Evolutionary conservation across 345 rosid species (phyloP).

Genomic region (Camelina hispida): DNA sequence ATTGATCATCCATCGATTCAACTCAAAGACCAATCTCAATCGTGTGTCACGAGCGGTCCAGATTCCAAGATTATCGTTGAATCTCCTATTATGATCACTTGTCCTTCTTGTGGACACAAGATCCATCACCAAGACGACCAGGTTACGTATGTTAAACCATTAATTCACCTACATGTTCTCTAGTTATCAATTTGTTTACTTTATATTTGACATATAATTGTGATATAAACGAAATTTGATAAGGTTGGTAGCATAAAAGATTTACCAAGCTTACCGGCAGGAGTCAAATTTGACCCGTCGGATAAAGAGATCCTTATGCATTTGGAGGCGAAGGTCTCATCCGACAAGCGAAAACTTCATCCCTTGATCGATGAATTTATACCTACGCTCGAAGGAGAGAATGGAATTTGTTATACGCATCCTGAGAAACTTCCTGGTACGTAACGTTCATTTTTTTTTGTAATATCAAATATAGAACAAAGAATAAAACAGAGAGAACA

Average conservation of each 20-base stretch:
- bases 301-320: conserved; percentile 92
- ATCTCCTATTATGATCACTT: conserved; percentile 37
- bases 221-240: conserved; percentile 1
- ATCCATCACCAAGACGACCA: conserved; percentile 59
- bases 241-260: conserved; percentile 69
- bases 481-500: background rate
- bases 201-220: background rate
- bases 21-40: conserved; percentile 43
- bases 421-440: conserved; percentile 93
- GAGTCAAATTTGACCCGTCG: conserved; percentile 92
- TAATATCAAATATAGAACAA: background rate
- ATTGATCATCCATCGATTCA: conserved; percentile 38
- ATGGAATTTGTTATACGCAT: conserved; percentile 94
- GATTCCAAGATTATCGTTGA: conserved; percentile 38
- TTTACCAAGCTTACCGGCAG: conserved; percentile 89
- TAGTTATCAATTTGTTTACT: background rate
- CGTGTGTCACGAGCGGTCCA: conserved; percentile 41
- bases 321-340: conserved; percentile 73
- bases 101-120: conserved; percentile 84
- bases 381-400: conserved; percentile 80
- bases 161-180: background rate
- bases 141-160: conserved; percentile 48
- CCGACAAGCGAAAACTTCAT: conserved; percentile 65
- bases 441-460: conserved; percentile 13
- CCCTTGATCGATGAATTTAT: conserved; percentile 90